phyloP scores from a whole-genome alignment of 768 basidiomycete genomes.

The Phylloporus sp. region DNA sequence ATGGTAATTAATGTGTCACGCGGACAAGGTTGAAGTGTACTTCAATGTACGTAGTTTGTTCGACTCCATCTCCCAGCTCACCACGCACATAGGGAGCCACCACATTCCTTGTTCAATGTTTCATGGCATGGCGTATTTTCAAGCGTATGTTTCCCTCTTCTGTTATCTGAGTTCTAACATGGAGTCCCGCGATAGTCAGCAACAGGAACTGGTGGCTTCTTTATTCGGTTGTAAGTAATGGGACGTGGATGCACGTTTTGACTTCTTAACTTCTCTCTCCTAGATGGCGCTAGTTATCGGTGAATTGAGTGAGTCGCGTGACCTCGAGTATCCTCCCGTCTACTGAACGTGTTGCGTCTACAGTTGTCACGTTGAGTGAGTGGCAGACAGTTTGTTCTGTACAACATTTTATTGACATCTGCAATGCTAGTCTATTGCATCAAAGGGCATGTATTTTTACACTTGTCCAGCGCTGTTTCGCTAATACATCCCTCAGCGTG shows the following conservation, averaged over 20 bases:
- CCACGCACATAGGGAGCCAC: constrained; percentile 32
- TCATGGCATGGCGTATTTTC: constrained; percentile 49
- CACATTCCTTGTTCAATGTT: constrained; percentile 51
- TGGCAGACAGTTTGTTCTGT: not conserved
- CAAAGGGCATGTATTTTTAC: constrained; percentile 32
- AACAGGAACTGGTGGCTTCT: constrained; percentile 41
- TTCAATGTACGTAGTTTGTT: constrained; percentile 37
- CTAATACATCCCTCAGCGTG: constrained; percentile 35
- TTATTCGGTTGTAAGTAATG: constrained; percentile 23
- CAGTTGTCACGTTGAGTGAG: constrained; percentile 35
- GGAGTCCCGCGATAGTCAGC: constrained; percentile 36
- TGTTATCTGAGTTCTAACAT: not conserved
- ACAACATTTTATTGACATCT: constrained; percentile 1
- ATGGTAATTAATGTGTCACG: constrained; percentile 5
- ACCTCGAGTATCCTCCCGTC: not conserved
- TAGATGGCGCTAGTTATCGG: constrained; percentile 32
- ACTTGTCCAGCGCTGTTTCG: not conserved
- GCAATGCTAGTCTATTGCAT: constrained; percentile 30
- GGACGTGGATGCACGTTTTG: not conserved
- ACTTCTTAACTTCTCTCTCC: not conserved
- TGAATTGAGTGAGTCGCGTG: constrained; percentile 34
- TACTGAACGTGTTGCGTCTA: constrained; percentile 4
- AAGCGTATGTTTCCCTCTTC: constrained; percentile 33
- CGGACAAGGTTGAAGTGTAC: constrained; percentile 43
- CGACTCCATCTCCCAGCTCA: not conserved